These are phyloP conservation scores for Mortierella claussenii DNA, from an alignment of 192 early-diverging fungal genomes.

Conservation along the genomic window DNA sequence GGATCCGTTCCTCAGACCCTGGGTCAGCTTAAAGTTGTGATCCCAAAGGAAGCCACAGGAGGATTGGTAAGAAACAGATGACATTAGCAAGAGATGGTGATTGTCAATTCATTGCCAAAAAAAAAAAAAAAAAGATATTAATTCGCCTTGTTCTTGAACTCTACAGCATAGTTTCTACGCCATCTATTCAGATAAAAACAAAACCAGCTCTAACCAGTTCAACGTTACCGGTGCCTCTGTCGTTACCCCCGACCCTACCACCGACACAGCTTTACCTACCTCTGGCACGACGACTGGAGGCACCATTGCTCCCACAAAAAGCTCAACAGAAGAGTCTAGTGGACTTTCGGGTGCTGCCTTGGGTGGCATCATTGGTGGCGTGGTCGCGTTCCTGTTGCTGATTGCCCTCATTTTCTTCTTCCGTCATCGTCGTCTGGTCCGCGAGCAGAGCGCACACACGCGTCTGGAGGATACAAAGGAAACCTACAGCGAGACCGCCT, in stretches of 20 bases:
- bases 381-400: constrained; percentile 17
- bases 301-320: background rate
- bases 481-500: constrained; percentile 4
- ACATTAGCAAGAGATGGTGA: too few species aligned
- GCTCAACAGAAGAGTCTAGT: background rate
- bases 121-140: too few species aligned
- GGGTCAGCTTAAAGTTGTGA: background rate
- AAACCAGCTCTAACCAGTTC: constrained; percentile 26
- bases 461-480: constrained; percentile 38
- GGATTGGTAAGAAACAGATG: constrained; percentile 25
- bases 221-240: constrained; percentile 12
- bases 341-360: constrained; percentile 34
- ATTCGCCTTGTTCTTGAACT: too few species aligned
- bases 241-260: background rate
- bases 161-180: constrained; percentile 31
- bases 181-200: constrained; percentile 5
- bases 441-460: constrained; percentile 22
- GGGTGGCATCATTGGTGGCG: constrained; percentile 43
- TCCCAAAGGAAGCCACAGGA: constrained; percentile 26
- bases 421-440: constrained; percentile 28
- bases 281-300: background rate
- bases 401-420: constrained; percentile 38
- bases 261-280: background rate
- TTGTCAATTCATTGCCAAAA: too few species aligned
- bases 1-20: background rate